Conservation (phyloP, 2,329 filamentous ascomycete species). For the Aspergillus neoniger region DNA sequence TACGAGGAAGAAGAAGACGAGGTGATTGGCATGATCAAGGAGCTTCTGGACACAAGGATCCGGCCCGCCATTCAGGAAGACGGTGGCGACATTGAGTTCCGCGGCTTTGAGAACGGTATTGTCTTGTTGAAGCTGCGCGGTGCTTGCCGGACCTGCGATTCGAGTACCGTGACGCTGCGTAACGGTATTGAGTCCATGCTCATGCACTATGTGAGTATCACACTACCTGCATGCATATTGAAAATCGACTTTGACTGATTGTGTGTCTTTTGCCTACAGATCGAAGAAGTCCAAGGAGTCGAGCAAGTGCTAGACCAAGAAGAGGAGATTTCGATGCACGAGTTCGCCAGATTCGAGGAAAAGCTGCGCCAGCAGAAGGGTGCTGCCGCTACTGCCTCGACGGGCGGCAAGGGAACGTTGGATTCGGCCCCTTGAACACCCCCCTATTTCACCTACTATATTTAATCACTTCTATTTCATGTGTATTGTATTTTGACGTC, state of each 20-base stretch:
- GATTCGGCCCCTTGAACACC: constrained; percentile 47
- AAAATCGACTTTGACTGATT: constrained; percentile 6
- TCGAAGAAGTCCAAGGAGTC: constrained; percentile 93
- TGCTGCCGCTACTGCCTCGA: constrained; percentile 51
- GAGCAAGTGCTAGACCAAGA: constrained; percentile 88
- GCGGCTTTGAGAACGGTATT: constrained; percentile 81
- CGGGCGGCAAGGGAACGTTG: constrained; percentile 54
- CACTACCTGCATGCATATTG: constrained; percentile 6
- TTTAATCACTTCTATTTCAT: not conserved
- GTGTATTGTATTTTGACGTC: constrained; percentile 3
- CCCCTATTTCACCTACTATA: too few relatives aligned
- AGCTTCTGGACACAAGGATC: constrained; percentile 91
- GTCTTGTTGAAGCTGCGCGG: constrained; percentile 87
- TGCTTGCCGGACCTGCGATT: constrained; percentile 93
- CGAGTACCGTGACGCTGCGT: constrained; percentile 93
- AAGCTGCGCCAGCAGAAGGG: constrained; percentile 66
- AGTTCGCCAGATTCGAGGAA: constrained; percentile 95
- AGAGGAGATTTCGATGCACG: constrained; percentile 80
- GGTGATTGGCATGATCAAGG: constrained; percentile 97
- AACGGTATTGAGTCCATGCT: constrained; percentile 98
- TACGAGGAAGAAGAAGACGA: constrained; percentile 92
- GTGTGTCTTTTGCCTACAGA: constrained; percentile 54
- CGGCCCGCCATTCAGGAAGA: constrained; percentile 96
- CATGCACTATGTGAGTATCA: constrained; percentile 80
- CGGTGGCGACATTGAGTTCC: constrained; percentile 93